Conservation (phyloP, 2,329 filamentous ascomycete species). For the Purpureocillium lavendulum region DNA sequence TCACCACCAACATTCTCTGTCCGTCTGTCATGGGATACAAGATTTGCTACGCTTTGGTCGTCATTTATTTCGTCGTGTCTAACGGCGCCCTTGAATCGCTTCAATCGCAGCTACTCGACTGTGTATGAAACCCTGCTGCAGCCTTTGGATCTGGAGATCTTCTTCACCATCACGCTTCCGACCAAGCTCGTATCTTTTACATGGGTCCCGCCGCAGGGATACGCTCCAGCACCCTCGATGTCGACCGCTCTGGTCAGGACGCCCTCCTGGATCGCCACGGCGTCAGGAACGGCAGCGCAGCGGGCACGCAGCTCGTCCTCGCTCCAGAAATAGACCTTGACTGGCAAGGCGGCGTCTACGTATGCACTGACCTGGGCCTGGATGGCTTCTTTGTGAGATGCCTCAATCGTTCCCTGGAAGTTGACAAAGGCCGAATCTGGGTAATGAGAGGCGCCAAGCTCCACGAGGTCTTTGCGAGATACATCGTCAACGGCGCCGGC, state of each 20-base stretch:
- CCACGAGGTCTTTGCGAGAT: conserved; percentile 32
- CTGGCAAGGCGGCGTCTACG: conserved; percentile 43
- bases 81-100: no score
- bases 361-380: conserved; percentile 52
- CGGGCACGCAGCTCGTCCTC: conserved; percentile 39
- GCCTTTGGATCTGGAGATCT: conserved; percentile 57
- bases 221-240: conserved; percentile 58
- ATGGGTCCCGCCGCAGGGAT: conserved; percentile 69
- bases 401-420: conserved; percentile 58
- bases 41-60: no score
- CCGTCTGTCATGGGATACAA: no score
- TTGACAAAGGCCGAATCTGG: conserved; percentile 59
- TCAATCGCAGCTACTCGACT: not conserved
- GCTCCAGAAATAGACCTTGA: conserved; percentile 55
- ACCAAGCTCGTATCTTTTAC: conserved; percentile 49
- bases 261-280: conserved; percentile 27
- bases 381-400: conserved; percentile 50
- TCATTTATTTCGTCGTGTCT: no score
- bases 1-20: no score
- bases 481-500: conserved; percentile 8
- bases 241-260: conserved; percentile 58
- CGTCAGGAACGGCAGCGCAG: not conserved
- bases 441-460: conserved; percentile 58
- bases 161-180: conserved; percentile 54
- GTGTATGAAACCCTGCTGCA: conserved; percentile 1